Conservation (phyloP, 306 rosid genomes). For the Castanopsis chinensis region DNA sequence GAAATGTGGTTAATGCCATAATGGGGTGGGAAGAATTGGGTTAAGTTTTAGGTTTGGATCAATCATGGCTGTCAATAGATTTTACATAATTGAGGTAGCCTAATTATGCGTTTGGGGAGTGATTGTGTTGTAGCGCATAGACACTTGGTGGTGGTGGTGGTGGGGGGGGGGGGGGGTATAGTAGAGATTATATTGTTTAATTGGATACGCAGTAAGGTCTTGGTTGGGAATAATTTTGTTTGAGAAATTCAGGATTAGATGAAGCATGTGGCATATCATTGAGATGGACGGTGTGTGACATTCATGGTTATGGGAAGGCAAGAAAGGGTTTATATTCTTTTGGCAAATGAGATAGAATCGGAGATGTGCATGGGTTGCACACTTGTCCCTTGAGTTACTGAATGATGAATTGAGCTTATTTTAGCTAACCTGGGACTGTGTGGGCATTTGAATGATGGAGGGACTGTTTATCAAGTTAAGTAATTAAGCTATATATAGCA, state of each 20-base stretch:
- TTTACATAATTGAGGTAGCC: not conserved
- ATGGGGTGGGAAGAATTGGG: no score
- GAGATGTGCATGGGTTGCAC: slow-evolving; percentile 3
- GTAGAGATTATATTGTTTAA: no score
- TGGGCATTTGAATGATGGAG: not conserved
- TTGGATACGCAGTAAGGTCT: no score
- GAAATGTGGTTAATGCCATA: no score
- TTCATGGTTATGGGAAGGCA: slow-evolving; percentile 1
- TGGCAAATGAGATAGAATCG: not conserved
- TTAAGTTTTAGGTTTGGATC: no score
- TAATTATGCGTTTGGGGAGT: not conserved
- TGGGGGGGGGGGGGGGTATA: no score
- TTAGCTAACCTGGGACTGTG: not conserved
- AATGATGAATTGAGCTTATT: not conserved
- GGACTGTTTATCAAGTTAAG: not conserved
- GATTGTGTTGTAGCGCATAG: not conserved
- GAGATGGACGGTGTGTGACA: not conserved
- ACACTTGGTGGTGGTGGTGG: no score
- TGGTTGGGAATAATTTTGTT: not conserved
- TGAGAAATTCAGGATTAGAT: not conserved
- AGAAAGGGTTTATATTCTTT: not conserved
- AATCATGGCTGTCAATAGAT: not conserved
- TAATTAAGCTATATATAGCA: not conserved
- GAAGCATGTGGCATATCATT: not conserved
- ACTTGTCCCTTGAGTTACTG: not conserved